These are phyloP conservation scores for Strigomonas galati DNA, from an alignment of 208 protist species.

Conservation along the genomic window DNA sequence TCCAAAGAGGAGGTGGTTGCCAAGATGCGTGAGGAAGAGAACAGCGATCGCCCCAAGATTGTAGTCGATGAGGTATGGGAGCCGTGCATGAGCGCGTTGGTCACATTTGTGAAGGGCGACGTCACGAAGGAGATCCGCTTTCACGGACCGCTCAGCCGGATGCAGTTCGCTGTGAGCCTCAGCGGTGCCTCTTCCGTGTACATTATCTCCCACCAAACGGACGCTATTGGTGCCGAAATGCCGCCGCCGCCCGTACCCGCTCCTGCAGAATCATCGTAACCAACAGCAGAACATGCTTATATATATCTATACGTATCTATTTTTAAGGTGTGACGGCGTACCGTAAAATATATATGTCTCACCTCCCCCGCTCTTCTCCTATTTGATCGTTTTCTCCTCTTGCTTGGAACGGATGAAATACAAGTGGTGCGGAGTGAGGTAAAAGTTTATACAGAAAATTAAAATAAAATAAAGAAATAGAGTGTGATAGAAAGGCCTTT, in stretches of 20 bases:
- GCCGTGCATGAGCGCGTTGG: slow-evolving; percentile 31
- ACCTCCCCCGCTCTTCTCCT: slow-evolving; percentile 7
- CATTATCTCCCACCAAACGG: slow-evolving; percentile 24
- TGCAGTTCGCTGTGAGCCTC: slow-evolving; percentile 84
- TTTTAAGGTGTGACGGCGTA: background rate
- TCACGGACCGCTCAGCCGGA: slow-evolving; percentile 60
- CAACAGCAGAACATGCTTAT: no score
- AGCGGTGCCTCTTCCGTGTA: slow-evolving; percentile 64
- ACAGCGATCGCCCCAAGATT: background rate
- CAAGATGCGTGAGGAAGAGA: no score
- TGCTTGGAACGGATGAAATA: no score
- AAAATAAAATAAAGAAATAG: background rate
- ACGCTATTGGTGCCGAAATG: no score
- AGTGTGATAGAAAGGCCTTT: background rate
- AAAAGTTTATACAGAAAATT: background rate
- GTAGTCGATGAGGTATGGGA: slow-evolving; percentile 17
- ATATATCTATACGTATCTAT: background rate
- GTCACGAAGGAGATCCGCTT: slow-evolving; percentile 51
- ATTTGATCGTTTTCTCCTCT: background rate
- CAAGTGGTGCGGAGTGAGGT: no score
- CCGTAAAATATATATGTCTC: background rate
- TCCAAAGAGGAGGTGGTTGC: background rate
- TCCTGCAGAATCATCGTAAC: no score
- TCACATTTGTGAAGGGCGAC: slow-evolving; percentile 41
- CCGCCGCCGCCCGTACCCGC: no score